phyloP scores from a whole-genome alignment of 1,284 basidiomycete species.

The Polyporus tsugae region DNA sequence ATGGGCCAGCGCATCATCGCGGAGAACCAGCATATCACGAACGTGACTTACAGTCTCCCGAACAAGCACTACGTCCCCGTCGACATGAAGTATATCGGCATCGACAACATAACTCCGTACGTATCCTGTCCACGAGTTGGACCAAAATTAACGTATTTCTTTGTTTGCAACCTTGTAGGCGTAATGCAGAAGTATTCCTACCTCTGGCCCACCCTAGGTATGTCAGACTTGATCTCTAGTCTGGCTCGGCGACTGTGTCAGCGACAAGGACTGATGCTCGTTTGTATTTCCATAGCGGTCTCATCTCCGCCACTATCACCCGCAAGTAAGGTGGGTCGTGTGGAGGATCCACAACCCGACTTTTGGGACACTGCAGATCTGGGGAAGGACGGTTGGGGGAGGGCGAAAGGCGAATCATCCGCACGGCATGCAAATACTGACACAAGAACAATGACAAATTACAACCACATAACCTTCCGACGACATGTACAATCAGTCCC shows the following conservation, averaged over 20 bases:
- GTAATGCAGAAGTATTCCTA: constrained; percentile 83
- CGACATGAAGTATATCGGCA: constrained; percentile 72
- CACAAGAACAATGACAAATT: not conserved
- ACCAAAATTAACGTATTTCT: not conserved
- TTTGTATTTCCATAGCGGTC: constrained; percentile 40
- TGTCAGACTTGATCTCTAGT: not conserved
- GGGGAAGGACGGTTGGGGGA: not conserved
- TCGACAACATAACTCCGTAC: constrained; percentile 61
- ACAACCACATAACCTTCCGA: not conserved
- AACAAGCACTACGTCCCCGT: constrained; percentile 96
- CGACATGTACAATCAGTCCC: not conserved
- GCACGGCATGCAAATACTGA: not conserved
- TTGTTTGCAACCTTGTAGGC: constrained; percentile 45
- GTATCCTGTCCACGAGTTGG: constrained; percentile 12
- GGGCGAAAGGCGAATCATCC: not conserved
- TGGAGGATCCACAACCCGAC: not conserved
- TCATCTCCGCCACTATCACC: constrained; percentile 40
- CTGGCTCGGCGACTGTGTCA: constrained; percentile 15
- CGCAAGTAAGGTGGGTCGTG: constrained; percentile 29
- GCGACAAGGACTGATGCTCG: constrained; percentile 22
- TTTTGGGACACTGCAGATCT: not conserved
- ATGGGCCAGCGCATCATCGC: constrained; percentile 82
- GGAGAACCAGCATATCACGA: constrained; percentile 68
- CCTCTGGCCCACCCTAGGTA: constrained; percentile 84
- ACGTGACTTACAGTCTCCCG: constrained; percentile 82